Percentiles rank a stretch among this genome's conserved stretches.
Evolutionary conservation across 176 grass and related monocot species (phyloP).

Genomic region (Luzula sylvatica): DNA sequence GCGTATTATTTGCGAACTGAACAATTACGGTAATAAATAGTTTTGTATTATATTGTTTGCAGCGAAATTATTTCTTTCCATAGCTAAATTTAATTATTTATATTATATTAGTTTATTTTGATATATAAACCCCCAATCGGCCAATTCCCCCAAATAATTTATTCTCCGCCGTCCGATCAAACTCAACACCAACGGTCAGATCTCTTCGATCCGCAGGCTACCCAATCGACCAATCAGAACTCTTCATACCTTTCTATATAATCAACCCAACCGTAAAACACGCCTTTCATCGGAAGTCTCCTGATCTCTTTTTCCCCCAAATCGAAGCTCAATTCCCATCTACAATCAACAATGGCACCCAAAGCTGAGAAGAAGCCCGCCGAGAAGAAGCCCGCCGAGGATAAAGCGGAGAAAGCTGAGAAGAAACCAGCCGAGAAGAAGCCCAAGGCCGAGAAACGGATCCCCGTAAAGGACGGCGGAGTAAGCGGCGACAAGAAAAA

Average conservation of each 20-base stretch:
- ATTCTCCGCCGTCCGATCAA: background rate
- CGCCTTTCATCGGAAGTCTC: background rate
- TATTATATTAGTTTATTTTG: too few relatives aligned
- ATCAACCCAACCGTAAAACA: background rate
- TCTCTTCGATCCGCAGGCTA: background rate
- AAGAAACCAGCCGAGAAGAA: conserved; percentile 29
- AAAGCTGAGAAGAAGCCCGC: conserved; percentile 26
- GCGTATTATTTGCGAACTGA: too few relatives aligned
- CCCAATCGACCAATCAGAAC: conserved; percentile 1
- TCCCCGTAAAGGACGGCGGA: conserved; percentile 25
- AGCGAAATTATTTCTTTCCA: too few relatives aligned
- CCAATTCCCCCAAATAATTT: background rate
- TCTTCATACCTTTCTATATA: background rate
- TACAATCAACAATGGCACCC: conserved; percentile 8
- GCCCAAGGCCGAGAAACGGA: conserved; percentile 27
- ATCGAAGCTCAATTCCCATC: background rate
- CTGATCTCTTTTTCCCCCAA: background rate
- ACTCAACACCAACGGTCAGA: background rate
- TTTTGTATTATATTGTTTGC: too few relatives aligned
- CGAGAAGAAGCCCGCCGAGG: conserved; percentile 16
- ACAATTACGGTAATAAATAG: too few relatives aligned
- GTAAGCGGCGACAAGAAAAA: conserved; percentile 15
- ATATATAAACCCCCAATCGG: background rate
- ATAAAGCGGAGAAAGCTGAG: conserved; percentile 24
- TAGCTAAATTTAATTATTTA: too few relatives aligned